A percentile compares a stretch with the other conserved stretches of the same genome.
phyloP scores from a whole-genome alignment of 345 rosid species.

The Bruguiera sexangula region DNA sequence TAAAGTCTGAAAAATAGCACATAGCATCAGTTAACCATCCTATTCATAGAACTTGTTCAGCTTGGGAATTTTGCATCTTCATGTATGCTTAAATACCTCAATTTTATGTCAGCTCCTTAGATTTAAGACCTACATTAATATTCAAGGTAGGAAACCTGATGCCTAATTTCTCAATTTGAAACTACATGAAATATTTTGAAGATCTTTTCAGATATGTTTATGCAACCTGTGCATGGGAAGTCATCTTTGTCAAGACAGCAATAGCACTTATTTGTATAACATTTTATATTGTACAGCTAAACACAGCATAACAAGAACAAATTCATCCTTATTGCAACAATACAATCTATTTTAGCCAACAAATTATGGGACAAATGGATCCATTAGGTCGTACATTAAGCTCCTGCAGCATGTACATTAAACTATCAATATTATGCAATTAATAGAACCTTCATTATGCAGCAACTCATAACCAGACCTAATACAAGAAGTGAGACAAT shows the following conservation, averaged over 20 bases:
- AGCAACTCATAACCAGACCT: neutral
- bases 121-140: neutral
- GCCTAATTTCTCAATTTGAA: neutral
- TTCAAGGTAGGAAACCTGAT: neutral
- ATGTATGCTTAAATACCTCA: neutral
- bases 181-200: neutral
- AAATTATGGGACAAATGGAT: too few relatives aligned
- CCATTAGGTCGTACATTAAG: too few relatives aligned
- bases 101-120: neutral
- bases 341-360: neutral
- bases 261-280: neutral
- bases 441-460: neutral
- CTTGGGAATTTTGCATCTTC: neutral
- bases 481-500: neutral
- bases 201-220: neutral
- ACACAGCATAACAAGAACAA: neutral
- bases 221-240: neutral
- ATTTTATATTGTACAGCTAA: neutral
- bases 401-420: too few relatives aligned
- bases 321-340: neutral
- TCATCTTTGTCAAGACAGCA: neutral
- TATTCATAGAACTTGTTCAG: neutral
- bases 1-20: slow-evolving; percentile 47
- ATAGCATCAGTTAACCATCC: slow-evolving; percentile 14
- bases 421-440: slow-evolving; percentile 2